These are phyloP conservation scores for Beauveria rudraprayagi DNA, from an alignment of 2,329 filamentous ascomycete genomes.

Conservation along the genomic window DNA sequence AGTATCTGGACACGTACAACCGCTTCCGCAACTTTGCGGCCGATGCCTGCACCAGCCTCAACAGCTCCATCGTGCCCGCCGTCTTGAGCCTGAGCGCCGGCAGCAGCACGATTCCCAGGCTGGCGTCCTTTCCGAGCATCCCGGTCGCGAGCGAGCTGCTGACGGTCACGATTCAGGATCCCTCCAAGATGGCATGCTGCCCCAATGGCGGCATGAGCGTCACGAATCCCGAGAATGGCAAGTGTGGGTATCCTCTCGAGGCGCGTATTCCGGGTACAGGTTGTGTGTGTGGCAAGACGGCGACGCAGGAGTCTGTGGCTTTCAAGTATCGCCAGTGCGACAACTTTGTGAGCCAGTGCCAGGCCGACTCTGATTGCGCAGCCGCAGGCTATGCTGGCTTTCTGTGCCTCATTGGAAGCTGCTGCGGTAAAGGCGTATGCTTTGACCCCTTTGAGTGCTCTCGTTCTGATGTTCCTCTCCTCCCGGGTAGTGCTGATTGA, in stretches of 20 bases:
- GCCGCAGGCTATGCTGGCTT: constrained; percentile 18
- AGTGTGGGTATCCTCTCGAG: constrained; percentile 24
- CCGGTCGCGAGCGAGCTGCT: constrained; percentile 19
- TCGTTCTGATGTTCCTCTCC: constrained; percentile 23
- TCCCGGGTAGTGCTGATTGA: constrained; percentile 15
- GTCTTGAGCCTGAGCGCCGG: constrained; percentile 27
- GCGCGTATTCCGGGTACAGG: constrained; percentile 23
- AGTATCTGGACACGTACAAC: constrained; percentile 26
- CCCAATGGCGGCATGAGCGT: constrained; percentile 19
- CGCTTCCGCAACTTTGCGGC: constrained; percentile 21
- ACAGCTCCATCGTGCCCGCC: constrained; percentile 23
- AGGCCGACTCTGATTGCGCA: constrained; percentile 21
- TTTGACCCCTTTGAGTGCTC: constrained; percentile 30
- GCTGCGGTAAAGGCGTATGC: constrained; percentile 28
- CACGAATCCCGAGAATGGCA: constrained; percentile 12
- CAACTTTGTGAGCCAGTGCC: constrained; percentile 23
- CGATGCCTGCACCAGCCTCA: constrained; percentile 28
- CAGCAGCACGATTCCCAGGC: constrained; percentile 19
- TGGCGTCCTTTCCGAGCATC: constrained; percentile 24
- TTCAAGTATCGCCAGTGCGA: constrained; percentile 27
- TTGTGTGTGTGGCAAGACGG: constrained; percentile 28
- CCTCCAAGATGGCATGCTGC: constrained; percentile 26
- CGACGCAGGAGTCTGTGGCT: constrained; percentile 16
- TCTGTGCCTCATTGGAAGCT: constrained; percentile 28
- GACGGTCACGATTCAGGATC: constrained; percentile 28